Percentiles rank a stretch among this genome's conserved stretches.
Conservation (phyloP, 768 basidiomycete genomes). For the Boletus bicolor region DNA sequence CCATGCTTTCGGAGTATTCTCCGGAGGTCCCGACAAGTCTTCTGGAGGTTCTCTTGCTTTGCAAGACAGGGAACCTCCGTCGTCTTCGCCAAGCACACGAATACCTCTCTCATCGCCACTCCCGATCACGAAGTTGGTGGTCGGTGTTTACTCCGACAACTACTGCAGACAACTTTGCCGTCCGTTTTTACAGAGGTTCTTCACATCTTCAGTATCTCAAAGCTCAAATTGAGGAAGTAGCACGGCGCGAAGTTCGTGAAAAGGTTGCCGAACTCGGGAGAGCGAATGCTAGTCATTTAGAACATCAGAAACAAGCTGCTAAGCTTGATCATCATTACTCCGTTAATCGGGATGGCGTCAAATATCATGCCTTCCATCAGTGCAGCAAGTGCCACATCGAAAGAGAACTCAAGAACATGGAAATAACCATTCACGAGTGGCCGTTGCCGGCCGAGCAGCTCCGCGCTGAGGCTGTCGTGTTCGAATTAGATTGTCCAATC, state of each 20-base stretch:
- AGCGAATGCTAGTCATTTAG: conserved; percentile 20
- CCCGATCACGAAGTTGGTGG: conserved; percentile 3
- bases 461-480: conserved; percentile 33
- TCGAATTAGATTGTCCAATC: conserved; percentile 41
- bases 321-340: conserved; percentile 4
- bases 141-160: conserved; percentile 35
- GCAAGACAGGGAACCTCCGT: conserved; percentile 25
- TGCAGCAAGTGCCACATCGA: conserved; percentile 34
- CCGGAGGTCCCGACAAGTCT: conserved; percentile 32
- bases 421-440: conserved; percentile 43
- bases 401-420: conserved; percentile 17
- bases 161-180: conserved; percentile 25
- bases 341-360: neutral
- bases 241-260: conserved; percentile 11
- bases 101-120: conserved; percentile 35
- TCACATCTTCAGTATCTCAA: conserved; percentile 24
- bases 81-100: conserved; percentile 26
- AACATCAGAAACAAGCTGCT: conserved; percentile 10
- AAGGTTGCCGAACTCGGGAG: conserved; percentile 30
- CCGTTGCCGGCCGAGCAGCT: conserved; percentile 36
- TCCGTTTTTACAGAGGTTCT: conserved; percentile 35
- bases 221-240: conserved; percentile 29
- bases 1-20: conserved; percentile 31
- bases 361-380: neutral
- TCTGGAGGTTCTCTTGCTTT: conserved; percentile 29